Conservation (phyloP, 2,329 filamentous ascomycete species). For the Gremmenia infestans region DNA sequence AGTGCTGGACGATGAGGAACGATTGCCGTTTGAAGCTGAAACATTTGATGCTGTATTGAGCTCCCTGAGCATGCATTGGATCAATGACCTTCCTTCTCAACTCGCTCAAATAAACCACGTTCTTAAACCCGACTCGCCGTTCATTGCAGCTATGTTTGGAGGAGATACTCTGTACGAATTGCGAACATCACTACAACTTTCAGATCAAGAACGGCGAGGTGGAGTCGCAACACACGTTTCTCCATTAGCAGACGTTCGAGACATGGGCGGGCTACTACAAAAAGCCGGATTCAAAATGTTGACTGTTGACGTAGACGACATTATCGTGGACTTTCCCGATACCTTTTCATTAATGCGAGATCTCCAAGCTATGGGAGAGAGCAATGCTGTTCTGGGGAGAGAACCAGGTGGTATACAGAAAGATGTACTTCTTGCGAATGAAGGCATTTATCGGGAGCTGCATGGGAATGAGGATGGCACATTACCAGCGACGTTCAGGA, state of each 20-base stretch:
- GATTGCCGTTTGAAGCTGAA: slow-evolving; percentile 67
- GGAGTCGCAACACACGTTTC: slow-evolving; percentile 89
- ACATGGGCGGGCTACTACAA: slow-evolving; percentile 82
- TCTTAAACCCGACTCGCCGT: slow-evolving; percentile 84
- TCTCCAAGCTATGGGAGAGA: slow-evolving; percentile 93
- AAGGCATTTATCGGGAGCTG: slow-evolving; percentile 82
- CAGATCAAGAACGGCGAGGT: slow-evolving; percentile 84
- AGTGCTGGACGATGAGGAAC: slow-evolving; percentile 69
- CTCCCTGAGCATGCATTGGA: slow-evolving; percentile 89
- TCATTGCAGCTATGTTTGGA: slow-evolving; percentile 94
- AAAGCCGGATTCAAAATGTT: slow-evolving; percentile 90
- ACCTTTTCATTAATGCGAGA: slow-evolving; percentile 89
- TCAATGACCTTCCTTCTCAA: slow-evolving; percentile 88
- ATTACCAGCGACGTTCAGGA: slow-evolving; percentile 84
- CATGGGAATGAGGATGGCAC: slow-evolving; percentile 76
- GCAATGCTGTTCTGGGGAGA: slow-evolving; percentile 80
- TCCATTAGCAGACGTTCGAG: slow-evolving; percentile 84
- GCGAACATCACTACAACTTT: slow-evolving; percentile 86
- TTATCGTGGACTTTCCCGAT: slow-evolving; percentile 90
- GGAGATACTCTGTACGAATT: slow-evolving; percentile 93
- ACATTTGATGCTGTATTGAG: slow-evolving; percentile 88
- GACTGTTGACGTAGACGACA: slow-evolving; percentile 95
- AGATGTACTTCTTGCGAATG: slow-evolving; percentile 81
- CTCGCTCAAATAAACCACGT: slow-evolving; percentile 80
- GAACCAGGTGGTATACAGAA: slow-evolving; percentile 72